A percentile compares a stretch with the other conserved stretches of the same genome.
phyloP scores from a whole-genome alignment of 2,329 filamentous ascomycete genomes.

The Fusarium sublunatum region DNA sequence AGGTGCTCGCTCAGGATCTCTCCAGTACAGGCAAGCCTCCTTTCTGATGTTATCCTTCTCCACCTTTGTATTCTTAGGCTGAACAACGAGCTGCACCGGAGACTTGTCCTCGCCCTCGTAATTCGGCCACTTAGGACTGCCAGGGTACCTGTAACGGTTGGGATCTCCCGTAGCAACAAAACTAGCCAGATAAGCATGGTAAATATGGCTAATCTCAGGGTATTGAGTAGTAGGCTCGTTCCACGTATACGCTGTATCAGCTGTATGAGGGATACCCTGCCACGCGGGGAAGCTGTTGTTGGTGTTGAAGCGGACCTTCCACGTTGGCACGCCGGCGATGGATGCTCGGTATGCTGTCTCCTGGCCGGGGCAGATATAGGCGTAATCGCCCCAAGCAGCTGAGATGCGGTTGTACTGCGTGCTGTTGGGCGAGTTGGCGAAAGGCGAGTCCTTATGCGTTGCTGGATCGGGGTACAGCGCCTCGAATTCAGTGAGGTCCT shows the following conservation, averaged over 20 bases:
- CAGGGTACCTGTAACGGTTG: constrained; percentile 43
- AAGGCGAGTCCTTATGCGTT: constrained; percentile 50
- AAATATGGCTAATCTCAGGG: constrained; percentile 51
- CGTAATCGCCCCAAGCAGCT: constrained; percentile 58
- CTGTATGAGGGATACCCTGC: constrained; percentile 53
- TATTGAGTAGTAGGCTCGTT: constrained; percentile 50
- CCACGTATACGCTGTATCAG: constrained; percentile 53
- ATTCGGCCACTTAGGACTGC: constrained; percentile 34
- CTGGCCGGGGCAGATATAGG: constrained; percentile 58
- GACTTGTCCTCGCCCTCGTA: constrained; percentile 18
- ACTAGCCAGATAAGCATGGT: constrained; percentile 53
- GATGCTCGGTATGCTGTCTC: constrained; percentile 56
- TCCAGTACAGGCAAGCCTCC: constrained; percentile 52
- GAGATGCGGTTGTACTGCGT: constrained; percentile 58
- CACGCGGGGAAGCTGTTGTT: constrained; percentile 50
- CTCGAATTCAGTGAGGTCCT: constrained; percentile 47
- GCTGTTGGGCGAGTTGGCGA: constrained; percentile 53
- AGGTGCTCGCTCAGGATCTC: constrained; percentile 49
- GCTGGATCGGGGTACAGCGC: constrained; percentile 53
- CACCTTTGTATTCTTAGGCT: constrained; percentile 47
- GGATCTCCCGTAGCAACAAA: constrained; percentile 53
- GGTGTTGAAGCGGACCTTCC: constrained; percentile 55
- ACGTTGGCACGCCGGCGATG: constrained; percentile 48
- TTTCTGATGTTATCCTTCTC: constrained; percentile 50
- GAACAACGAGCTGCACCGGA: constrained; percentile 49